These are phyloP conservation scores for Glomus cerebriforme DNA, from an alignment of 192 early-diverging fungal species.

Conservation along the genomic window DNA sequence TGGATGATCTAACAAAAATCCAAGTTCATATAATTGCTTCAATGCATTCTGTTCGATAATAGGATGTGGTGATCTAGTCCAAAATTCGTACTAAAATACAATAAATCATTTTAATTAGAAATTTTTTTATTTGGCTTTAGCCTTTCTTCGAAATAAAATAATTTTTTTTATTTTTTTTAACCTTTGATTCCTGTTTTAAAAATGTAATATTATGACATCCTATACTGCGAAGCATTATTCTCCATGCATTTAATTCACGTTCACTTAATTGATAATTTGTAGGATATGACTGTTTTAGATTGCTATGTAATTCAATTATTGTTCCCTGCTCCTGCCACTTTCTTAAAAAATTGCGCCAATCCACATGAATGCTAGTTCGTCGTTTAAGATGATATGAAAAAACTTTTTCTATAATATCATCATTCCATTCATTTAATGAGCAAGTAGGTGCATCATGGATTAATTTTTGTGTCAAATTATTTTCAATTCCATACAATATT, in stretches of 20 bases:
- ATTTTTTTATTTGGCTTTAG: no score
- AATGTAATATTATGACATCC: background rate
- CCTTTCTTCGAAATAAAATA: no score
- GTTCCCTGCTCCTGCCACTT: background rate
- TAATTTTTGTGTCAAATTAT: background rate
- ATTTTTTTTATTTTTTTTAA: background rate
- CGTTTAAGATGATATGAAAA: background rate
- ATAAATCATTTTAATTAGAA: no score
- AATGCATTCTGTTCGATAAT: no score
- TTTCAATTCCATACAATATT: background rate
- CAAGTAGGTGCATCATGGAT: background rate
- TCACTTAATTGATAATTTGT: background rate
- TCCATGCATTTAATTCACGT: background rate
- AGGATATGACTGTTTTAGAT: background rate
- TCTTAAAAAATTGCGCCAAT: background rate
- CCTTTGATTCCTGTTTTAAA: background rate
- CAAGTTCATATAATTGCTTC: background rate
- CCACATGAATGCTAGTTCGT: background rate
- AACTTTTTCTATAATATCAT: background rate
- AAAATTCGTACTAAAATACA: background rate
- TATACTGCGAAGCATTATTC: background rate
- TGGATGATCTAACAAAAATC: background rate
- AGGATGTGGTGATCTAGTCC: background rate
- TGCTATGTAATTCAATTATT: background rate
- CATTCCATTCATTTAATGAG: background rate